Evolutionary conservation across 2,329 filamentous ascomycete genomes (phyloP).

Genomic region (Diaporthe sp.): DNA sequence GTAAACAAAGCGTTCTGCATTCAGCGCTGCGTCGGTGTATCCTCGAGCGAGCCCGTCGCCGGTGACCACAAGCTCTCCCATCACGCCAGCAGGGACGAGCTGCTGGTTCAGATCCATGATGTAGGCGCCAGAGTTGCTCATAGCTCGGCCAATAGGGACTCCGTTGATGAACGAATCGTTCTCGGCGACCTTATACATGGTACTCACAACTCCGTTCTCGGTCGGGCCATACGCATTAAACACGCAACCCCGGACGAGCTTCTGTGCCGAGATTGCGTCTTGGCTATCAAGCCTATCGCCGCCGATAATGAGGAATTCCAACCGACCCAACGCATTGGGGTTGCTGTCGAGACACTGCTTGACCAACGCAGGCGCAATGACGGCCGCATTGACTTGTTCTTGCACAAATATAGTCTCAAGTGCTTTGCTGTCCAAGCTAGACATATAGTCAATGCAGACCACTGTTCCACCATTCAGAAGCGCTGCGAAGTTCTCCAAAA

Average conservation of each 20-base stretch:
- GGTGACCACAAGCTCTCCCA: background rate
- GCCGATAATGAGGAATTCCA: background rate
- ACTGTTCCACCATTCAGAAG: conserved; percentile 6
- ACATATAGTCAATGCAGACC: background rate
- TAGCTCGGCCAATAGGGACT: background rate
- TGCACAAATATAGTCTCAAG: conserved; percentile 1
- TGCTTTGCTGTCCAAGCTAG: background rate
- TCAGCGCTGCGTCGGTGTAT: background rate
- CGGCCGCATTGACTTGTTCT: background rate
- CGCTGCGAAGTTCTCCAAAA: conserved; percentile 9
- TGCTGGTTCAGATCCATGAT: background rate
- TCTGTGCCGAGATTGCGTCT: background rate
- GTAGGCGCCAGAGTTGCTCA: background rate
- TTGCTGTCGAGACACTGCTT: background rate
- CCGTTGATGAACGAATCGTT: background rate
- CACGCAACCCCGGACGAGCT: background rate
- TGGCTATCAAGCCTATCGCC: background rate
- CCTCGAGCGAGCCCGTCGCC: background rate
- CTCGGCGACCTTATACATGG: background rate
- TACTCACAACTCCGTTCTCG: background rate
- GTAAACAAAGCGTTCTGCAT: background rate
- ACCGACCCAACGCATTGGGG: background rate
- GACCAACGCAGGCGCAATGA: conserved; percentile 1
- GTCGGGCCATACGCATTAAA: conserved; percentile 2
- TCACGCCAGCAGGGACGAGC: background rate